Conservation (phyloP, 306 rosid species). For the Nissolia schottii region DNA sequence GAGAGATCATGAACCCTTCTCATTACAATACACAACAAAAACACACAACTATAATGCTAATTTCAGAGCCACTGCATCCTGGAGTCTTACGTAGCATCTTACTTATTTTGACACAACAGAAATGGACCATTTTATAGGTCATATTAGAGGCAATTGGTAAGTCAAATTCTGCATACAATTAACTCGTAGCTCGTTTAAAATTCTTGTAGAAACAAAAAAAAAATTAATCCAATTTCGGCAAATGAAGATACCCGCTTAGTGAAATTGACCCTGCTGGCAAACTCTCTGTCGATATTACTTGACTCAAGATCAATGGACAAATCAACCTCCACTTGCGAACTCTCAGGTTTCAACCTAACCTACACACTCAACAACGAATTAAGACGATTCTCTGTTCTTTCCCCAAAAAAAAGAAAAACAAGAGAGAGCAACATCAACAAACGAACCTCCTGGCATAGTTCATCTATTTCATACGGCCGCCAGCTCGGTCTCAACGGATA, state of each 20-base stretch:
- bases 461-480: conserved; percentile 82
- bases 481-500: conserved; percentile 84
- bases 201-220: neutral
- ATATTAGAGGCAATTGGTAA: neutral
- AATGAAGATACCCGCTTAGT: conserved; percentile 60
- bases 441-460: conserved; percentile 70
- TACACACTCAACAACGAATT: conserved; percentile 12
- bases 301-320: conserved; percentile 55
- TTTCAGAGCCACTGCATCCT: neutral
- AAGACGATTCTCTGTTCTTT: neutral
- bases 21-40: neutral
- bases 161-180: neutral
- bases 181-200: neutral
- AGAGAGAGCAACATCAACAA: neutral
- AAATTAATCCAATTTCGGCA: neutral
- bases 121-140: neutral
- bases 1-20: neutral
- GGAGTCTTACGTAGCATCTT: neutral
- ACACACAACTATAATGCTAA: neutral
- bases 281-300: conserved; percentile 50
- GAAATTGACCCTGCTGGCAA: conserved; percentile 30
- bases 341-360: conserved; percentile 65
- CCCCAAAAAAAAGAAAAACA: neutral
- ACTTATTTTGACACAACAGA: neutral
- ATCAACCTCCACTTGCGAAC: conserved; percentile 66